Evolutionary conservation across 768 basidiomycete genomes (phyloP).

Genomic region (Lactifluus echinatus): DNA sequence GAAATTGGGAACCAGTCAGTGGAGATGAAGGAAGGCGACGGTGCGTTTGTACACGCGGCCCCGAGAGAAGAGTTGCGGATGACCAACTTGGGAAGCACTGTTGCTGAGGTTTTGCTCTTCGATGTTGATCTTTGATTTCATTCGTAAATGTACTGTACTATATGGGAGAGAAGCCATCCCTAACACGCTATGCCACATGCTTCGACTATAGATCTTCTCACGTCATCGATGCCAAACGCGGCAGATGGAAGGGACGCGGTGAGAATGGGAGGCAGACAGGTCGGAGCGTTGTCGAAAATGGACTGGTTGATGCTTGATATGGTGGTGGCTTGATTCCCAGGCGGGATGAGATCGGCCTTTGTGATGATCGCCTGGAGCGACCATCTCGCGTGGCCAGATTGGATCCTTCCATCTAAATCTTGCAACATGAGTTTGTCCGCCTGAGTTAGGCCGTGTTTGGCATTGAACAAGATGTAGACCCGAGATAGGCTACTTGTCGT

Average conservation of each 20-base stretch:
- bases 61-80: slow-evolving; percentile 37
- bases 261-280: slow-evolving; percentile 59
- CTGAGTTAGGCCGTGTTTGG: slow-evolving; percentile 49
- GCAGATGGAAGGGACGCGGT: slow-evolving; percentile 41
- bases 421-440: slow-evolving; percentile 55
- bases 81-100: slow-evolving; percentile 55
- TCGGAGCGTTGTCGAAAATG: slow-evolving; percentile 46
- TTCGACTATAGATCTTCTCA: slow-evolving; percentile 50
- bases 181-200: slow-evolving; percentile 39
- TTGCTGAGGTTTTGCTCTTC: slow-evolving; percentile 73
- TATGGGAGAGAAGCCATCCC: background rate
- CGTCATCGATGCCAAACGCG: slow-evolving; percentile 46
- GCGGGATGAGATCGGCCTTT: slow-evolving; percentile 49
- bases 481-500: slow-evolving; percentile 47
- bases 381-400: slow-evolving; percentile 35
- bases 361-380: slow-evolving; percentile 68
- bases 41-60: slow-evolving; percentile 58
- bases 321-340: slow-evolving; percentile 24
- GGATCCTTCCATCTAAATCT: slow-evolving; percentile 35
- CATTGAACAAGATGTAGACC: slow-evolving; percentile 64
- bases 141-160: background rate
- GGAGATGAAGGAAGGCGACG: slow-evolving; percentile 79
- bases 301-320: slow-evolving; percentile 39
- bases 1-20: slow-evolving; percentile 34
- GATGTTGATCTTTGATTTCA: slow-evolving; percentile 43